Percentiles rank a stretch among this genome's conserved stretches.
These are phyloP conservation scores for Hypoxylon perforatum DNA, from an alignment of 495 filamentous ascomycete genomes.

Conservation along the genomic window DNA sequence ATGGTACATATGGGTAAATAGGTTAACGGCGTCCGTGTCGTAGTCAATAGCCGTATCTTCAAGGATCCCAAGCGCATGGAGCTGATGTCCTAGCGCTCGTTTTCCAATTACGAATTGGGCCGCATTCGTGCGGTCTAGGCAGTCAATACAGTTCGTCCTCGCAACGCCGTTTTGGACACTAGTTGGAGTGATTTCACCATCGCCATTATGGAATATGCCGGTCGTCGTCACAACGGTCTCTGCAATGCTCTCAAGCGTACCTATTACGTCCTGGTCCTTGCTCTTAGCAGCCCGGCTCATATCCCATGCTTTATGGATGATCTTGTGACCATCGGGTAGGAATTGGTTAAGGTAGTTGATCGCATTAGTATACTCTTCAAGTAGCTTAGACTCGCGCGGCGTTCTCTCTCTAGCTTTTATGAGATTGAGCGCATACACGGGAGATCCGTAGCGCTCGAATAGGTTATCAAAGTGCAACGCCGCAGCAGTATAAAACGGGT, in stretches of 20 bases:
- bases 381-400: slow-evolving; percentile 91
- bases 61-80: slow-evolving; percentile 92
- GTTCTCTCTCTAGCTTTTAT: slow-evolving; percentile 90
- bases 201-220: slow-evolving; percentile 94
- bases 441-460: slow-evolving; percentile 92
- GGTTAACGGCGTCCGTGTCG: slow-evolving; percentile 93
- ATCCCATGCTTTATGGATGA: slow-evolving; percentile 94
- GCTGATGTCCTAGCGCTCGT: slow-evolving; percentile 87
- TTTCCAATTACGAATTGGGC: slow-evolving; percentile 99
- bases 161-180: slow-evolving; percentile 91
- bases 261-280: slow-evolving; percentile 96
- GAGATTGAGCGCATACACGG: slow-evolving; percentile 91
- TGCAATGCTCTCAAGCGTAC: slow-evolving; percentile 86
- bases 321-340: slow-evolving; percentile 82
- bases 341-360: slow-evolving; percentile 96
- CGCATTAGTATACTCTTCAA: slow-evolving; percentile 87
- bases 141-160: slow-evolving; percentile 97
- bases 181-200: slow-evolving; percentile 68
- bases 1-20: slow-evolving; percentile 97
- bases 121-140: slow-evolving; percentile 94
- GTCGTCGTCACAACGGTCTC: slow-evolving; percentile 86
- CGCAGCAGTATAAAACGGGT: slow-evolving; percentile 96
- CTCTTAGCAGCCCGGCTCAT: slow-evolving; percentile 96
- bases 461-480: slow-evolving; percentile 97
- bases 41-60: slow-evolving; percentile 83